phyloP scores from a whole-genome alignment of 2,329 filamentous ascomycete genomes.

The Scorias spongiosa region DNA sequence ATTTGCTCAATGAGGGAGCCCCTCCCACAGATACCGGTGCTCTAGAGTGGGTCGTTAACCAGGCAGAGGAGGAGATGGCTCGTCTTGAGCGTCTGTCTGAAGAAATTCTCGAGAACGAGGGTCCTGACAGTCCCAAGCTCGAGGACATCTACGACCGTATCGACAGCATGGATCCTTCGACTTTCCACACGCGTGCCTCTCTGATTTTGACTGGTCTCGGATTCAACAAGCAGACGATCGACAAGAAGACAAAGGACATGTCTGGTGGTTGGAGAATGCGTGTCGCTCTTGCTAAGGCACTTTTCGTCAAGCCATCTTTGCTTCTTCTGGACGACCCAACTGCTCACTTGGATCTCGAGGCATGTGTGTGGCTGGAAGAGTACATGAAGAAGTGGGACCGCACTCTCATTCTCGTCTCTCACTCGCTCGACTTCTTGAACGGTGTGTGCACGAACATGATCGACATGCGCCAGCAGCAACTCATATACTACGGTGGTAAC shows the following conservation, averaged over 20 bases:
- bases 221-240: constrained; percentile 95
- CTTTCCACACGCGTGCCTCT: constrained; percentile 87
- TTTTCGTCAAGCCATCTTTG: constrained; percentile 95
- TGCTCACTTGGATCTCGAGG: constrained; percentile 96
- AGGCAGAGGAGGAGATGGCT: constrained; percentile 86
- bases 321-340: constrained; percentile 96
- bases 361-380: constrained; percentile 98
- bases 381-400: constrained; percentile 99
- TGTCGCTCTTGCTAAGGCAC: constrained; percentile 89
- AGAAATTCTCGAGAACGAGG: constrained; percentile 77
- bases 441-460: constrained; percentile 98
- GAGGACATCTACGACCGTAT: constrained; percentile 98
- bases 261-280: constrained; percentile 99
- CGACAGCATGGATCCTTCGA: constrained; percentile 97
- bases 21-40: constrained; percentile 78
- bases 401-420: constrained; percentile 88
- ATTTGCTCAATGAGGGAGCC: constrained; percentile 93
- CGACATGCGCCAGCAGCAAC: constrained; percentile 80
- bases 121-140: constrained; percentile 76
- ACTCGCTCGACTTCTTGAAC: constrained; percentile 98
- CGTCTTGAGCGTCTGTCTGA: constrained; percentile 80
- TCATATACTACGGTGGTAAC: constrained; percentile 98
- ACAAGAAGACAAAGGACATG: constrained; percentile 99
- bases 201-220: constrained; percentile 96
- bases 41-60: constrained; percentile 89